Base-by-base conservation (phyloP, 768 basidiomycete genomes). In the Lyophyllum shimeji region DNA sequence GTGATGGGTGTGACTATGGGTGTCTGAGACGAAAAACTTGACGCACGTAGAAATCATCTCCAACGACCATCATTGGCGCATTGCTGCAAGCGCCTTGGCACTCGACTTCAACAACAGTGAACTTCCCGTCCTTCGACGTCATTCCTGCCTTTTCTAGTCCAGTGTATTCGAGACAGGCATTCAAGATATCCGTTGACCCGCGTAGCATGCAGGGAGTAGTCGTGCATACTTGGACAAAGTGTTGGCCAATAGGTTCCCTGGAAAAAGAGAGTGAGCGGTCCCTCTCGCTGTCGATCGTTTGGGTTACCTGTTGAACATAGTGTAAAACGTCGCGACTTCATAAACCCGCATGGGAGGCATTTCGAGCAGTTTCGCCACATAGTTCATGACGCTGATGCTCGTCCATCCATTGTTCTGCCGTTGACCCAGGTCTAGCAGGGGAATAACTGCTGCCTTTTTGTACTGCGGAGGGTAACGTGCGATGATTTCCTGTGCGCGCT, bases 331-430 rank as follows among this genome's bases (percentile, higher is more conserved):
- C 17, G 96, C 96, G 49, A 99, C 97, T 74, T 99, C 97, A 70
- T 99, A 99, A 1, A 98, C 97, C 9, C 97, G 90, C 97, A 99
- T 98, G 50, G 93, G 92, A 9, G 90, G 93, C 84, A 99, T 89
- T 65, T 90, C 93, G 27, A 98, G 81, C 29, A 96, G 77, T 61
- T 91, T 89, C 0, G 97, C 97, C 52, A 99, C 89, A 65, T 95
- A 93, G 76, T 99, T 98, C 97, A 99, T 99, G 58, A 96, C 95
- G 65, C 90, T 93, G 62, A 99, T 96, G 69, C 90, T 94, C 23
- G 96, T 98, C 93, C 93, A 99, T 63, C 93, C 93, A 63, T 96
- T 93, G 78, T 98, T 98, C 73, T 99, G 97, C 62, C 94, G 84
- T 74, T 99, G 97, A 1, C 89, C 95, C 43, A 99, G 83, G 73